Base-by-base conservation (phyloP, 768 basidiomycete species). In the Phlebiopsis flavidoalba region DNA sequence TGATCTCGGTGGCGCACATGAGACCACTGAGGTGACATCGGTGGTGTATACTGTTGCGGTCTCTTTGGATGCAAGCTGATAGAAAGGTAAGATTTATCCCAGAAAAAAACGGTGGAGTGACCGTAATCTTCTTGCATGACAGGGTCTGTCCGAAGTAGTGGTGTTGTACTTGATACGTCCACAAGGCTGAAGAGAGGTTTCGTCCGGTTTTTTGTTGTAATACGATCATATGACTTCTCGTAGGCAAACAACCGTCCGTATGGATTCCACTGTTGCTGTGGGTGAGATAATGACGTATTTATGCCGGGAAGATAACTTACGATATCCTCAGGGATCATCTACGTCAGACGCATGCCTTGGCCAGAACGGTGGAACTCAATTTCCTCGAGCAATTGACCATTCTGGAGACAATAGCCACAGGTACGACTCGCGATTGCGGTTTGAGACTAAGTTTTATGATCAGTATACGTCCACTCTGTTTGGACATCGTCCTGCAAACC, bases 301-400 rank as follows among this genome's bases (percentile, higher is more conserved):
- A 33, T 37, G 17, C 11, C 36, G 61, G 37, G 24, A 5, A 55
- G 21, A 37, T 36, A 15, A 77, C 90, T 70, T 66, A 97, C 95
- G n/a, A 98, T 73, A 64, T 93, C 87, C 67, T 97, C 93, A 11
- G 88, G n/a, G 91, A 45, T 93, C 89, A 65, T 96, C 93, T 19
- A 98, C 94, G 59, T 94, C 93, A 99, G 83, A 53, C 92, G 83
- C 64, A 98, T 79, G n/a, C n/a, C 75, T 98, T 99, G 12, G 87
- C 76, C 60, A 99, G 80, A n/a, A 56, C 96, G 87, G 75, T 91
- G 84, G 78, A 98, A 98, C 71, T 98, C 95, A 67, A 99, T 88
- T 77, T 99, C 97, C 75, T 99, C 97, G 52, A 97, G 78, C 83
- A n/a, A 97, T 88, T n/a, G 80, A 76, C 97, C 97, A 99, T 63